Conservation (phyloP, 2,329 filamentous ascomycete genomes). For the Erysiphe neolycopersici region DNA sequence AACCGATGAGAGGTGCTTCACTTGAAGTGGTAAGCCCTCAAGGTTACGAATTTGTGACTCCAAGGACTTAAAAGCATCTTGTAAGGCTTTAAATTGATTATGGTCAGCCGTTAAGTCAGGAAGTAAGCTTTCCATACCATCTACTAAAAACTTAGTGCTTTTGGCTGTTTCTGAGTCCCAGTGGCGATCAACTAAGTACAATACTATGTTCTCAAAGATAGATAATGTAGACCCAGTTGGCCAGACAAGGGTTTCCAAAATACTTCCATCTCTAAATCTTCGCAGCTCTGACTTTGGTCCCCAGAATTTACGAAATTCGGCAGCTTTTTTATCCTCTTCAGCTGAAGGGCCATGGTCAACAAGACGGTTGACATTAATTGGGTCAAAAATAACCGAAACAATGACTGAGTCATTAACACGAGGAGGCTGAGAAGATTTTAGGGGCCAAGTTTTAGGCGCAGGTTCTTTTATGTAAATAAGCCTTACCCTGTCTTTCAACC, state of each 20-base stretch:
- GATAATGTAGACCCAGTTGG: constrained; percentile 29
- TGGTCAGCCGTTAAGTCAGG: constrained; percentile 13
- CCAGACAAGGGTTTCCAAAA: constrained; percentile 83
- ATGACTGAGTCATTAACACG: constrained; percentile 18
- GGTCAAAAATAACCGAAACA: constrained; percentile 46
- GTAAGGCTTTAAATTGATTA: constrained; percentile 37
- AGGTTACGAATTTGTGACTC: constrained; percentile 53
- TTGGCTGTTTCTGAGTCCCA: constrained; percentile 25
- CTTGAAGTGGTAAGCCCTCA: constrained; percentile 63
- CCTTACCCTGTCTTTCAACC: constrained; percentile 47
- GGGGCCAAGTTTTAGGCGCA: constrained; percentile 18
- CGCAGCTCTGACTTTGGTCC: constrained; percentile 78
- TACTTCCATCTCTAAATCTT: constrained; percentile 85
- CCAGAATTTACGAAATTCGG: constrained; percentile 75
- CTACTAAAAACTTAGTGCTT: constrained; percentile 16
- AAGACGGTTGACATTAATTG: constrained; percentile 41
- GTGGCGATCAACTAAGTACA: constrained; percentile 43
- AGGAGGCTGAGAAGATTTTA: constrained; percentile 16
- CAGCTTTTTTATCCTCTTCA: constrained; percentile 61
- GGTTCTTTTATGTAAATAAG: constrained; percentile 32
- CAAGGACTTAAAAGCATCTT: constrained; percentile 42
- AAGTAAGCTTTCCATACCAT: constrained; percentile 20
- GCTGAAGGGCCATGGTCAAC: constrained; percentile 75
- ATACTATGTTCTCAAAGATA: constrained; percentile 56
- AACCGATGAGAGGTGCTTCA: constrained; percentile 53